Evolutionary conservation across 805 yeast genomes (phyloP).

Genomic region (Saturnispora silvae): DNA sequence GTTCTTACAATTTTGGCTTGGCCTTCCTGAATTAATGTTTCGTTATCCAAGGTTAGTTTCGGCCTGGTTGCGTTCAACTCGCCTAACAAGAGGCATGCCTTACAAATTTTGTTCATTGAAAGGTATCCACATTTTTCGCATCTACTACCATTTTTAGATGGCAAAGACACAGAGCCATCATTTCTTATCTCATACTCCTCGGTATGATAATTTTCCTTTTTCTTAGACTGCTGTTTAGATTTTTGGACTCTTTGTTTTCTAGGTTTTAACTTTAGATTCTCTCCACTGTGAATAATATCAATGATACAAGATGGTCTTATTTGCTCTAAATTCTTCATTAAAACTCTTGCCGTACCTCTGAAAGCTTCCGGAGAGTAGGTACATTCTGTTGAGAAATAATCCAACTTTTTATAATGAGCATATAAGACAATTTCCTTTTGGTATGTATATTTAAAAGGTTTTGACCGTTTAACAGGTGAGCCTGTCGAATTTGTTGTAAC

Average conservation of each 20-base stretch:
- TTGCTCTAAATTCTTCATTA: slow-evolving; percentile 82
- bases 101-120: slow-evolving; percentile 80
- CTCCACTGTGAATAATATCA: slow-evolving; percentile 93
- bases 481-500: slow-evolving; percentile 76
- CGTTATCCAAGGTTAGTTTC: slow-evolving; percentile 41
- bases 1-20: slow-evolving; percentile 54
- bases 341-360: slow-evolving; percentile 90
- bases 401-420: slow-evolving; percentile 92
- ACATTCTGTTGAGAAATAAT: slow-evolving; percentile 95
- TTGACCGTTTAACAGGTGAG: slow-evolving; percentile 85
- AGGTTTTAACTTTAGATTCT: slow-evolving; percentile 58
- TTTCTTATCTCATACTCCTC: slow-evolving; percentile 42
- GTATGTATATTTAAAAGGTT: slow-evolving; percentile 91
- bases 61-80: slow-evolving; percentile 76
- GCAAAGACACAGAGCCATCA: slow-evolving; percentile 52
- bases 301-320: slow-evolving; percentile 87
- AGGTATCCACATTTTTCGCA: slow-evolving; percentile 90
- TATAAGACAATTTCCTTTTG: slow-evolving; percentile 95
- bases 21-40: slow-evolving; percentile 36
- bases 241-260: slow-evolving; percentile 34
- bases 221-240: slow-evolving; percentile 25
- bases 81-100: slow-evolving; percentile 81
- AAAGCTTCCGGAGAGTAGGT: slow-evolving; percentile 98
- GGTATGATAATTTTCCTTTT: slow-evolving; percentile 18
- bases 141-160: slow-evolving; percentile 46